These are phyloP conservation scores for Xylaria castorea DNA, from an alignment of 495 filamentous ascomycete genomes.

Conservation along the genomic window DNA sequence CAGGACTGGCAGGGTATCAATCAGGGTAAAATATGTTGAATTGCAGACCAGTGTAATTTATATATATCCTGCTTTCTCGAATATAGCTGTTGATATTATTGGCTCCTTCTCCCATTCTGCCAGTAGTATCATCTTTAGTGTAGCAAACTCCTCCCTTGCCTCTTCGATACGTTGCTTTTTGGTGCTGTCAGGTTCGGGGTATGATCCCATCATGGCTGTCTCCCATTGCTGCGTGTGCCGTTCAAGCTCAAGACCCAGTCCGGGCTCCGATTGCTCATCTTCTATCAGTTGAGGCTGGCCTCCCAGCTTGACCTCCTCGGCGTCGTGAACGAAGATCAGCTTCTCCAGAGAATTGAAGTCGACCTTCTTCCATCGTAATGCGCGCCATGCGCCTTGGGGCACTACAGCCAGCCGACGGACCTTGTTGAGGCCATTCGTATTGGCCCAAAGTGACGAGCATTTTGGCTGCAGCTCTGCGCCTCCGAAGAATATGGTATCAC, in stretches of 20 bases:
- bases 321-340: constrained; percentile 40
- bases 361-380: constrained; percentile 37
- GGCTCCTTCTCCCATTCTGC: constrained; percentile 38
- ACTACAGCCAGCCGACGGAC: constrained; percentile 38
- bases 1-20: not conserved
- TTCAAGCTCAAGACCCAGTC: constrained; percentile 27
- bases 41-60: constrained; percentile 31
- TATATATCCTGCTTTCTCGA: constrained; percentile 35
- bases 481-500: constrained; percentile 44
- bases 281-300: constrained; percentile 33
- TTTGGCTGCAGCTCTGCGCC: constrained; percentile 34
- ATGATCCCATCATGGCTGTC: constrained; percentile 19
- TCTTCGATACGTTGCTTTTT: constrained; percentile 40
- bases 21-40: constrained; percentile 9
- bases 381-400: constrained; percentile 39
- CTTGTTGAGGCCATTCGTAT: constrained; percentile 32
- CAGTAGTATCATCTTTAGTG: constrained; percentile 39
- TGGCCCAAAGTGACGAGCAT: constrained; percentile 36
- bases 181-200: constrained; percentile 21
- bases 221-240: constrained; percentile 29
- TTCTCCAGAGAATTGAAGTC: constrained; percentile 33
- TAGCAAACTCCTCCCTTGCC: constrained; percentile 39
- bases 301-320: constrained; percentile 34
- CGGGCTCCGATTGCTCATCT: constrained; percentile 31
- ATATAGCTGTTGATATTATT: constrained; percentile 37